These are phyloP conservation scores for Rhynchosporium secalis DNA, from an alignment of 2,329 filamentous ascomycete genomes.

Conservation along the genomic window DNA sequence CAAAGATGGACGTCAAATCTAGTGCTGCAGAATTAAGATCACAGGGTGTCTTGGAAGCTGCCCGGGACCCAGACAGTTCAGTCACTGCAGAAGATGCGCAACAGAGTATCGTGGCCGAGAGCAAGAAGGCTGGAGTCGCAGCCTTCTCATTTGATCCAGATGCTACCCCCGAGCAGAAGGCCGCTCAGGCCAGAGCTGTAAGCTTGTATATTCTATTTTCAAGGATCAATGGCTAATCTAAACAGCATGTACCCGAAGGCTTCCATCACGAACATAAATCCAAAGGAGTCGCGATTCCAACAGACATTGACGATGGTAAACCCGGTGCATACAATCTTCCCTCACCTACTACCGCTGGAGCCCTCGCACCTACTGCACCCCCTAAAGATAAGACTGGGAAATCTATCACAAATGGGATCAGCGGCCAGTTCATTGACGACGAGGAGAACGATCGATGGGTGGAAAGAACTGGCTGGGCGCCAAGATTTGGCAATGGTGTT, in stretches of 20 bases:
- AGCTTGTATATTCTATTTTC: conserved; percentile 36
- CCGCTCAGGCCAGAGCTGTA: conserved; percentile 74
- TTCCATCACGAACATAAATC: conserved; percentile 62
- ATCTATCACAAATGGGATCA: conserved; percentile 49
- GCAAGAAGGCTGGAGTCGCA: conserved; percentile 65
- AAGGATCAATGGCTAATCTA: conserved; percentile 16
- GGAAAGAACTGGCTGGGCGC: conserved; percentile 79
- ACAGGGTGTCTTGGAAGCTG: conserved; percentile 76
- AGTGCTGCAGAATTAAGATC: conserved; percentile 69
- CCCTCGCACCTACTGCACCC: conserved; percentile 52
- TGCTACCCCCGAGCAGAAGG: conserved; percentile 81
- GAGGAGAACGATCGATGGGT: conserved; percentile 57
- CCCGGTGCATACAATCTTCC: conserved; percentile 76
- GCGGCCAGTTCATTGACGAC: conserved; percentile 44
- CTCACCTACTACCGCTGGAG: conserved; percentile 68
- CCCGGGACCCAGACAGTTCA: conserved; percentile 66
- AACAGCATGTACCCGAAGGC: conserved; percentile 64
- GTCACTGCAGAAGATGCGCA: conserved; percentile 72
- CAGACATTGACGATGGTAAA: conserved; percentile 74
- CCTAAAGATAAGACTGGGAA: conserved; percentile 50
- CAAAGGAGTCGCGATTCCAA: conserved; percentile 70
- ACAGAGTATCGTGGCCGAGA: conserved; percentile 72
- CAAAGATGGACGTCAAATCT: conserved; percentile 33
- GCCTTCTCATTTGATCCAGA: conserved; percentile 77
- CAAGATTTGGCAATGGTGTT: conserved; percentile 73